These are phyloP conservation scores for Penicillium ucsense DNA, from an alignment of 495 filamentous ascomycete genomes.

Conservation along the genomic window DNA sequence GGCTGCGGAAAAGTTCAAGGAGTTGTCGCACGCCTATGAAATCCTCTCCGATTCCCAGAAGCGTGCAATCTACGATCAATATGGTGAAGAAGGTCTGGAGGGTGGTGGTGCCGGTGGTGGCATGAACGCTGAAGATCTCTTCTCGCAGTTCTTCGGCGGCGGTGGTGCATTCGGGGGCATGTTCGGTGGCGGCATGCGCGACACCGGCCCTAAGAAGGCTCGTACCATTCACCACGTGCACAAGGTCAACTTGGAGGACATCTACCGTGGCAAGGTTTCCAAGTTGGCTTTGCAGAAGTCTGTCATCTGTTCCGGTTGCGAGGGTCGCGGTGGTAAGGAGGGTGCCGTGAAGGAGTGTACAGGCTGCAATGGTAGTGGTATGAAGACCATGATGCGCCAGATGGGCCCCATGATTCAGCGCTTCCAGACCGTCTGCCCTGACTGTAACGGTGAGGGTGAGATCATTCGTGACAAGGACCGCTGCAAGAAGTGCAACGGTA, in stretches of 20 bases:
- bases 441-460: conserved; percentile 96
- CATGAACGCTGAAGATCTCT: conserved; percentile 95
- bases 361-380: conserved; percentile 85
- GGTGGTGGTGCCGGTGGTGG: conserved; percentile 72
- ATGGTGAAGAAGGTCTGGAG: conserved; percentile 93
- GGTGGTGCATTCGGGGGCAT: conserved; percentile 74
- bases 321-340: conserved; percentile 94
- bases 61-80: conserved; percentile 86
- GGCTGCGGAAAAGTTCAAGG: conserved; percentile 96
- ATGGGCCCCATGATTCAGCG: conserved; percentile 99
- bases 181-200: conserved; percentile 74
- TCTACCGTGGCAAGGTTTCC: conserved; percentile 95
- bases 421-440: conserved; percentile 97
- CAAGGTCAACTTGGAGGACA: conserved; percentile 95
- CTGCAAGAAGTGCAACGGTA: conserved; percentile 89
- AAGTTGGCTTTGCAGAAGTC: conserved; percentile 96
- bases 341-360: conserved; percentile 87
- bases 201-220: conserved; percentile 83
- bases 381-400: conserved; percentile 99
- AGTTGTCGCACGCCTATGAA: conserved; percentile 91
- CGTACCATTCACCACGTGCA: conserved; percentile 94
- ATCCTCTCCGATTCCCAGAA: conserved; percentile 86
- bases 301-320: conserved; percentile 90
- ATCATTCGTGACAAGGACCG: conserved; percentile 90
- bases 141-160: conserved; percentile 95